phyloP scores from a whole-genome alignment of 306 rosid genomes.

The Castanopsis chinensis region DNA sequence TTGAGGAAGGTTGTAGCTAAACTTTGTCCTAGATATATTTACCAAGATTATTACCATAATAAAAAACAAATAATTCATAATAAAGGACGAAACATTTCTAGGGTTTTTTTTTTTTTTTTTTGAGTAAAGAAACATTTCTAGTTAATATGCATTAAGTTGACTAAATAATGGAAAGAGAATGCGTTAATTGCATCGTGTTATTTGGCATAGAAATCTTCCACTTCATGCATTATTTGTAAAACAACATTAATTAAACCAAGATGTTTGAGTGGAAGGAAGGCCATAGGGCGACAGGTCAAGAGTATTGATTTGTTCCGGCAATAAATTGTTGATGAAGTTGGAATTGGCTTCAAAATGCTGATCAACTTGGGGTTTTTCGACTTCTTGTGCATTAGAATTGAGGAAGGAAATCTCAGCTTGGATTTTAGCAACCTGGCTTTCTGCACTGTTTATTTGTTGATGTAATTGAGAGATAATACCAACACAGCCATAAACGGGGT shows the following conservation, averaged over 20 bases:
- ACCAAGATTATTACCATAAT: no score
- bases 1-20: no score
- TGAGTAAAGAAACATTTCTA: background rate
- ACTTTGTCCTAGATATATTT: no score
- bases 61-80: no score
- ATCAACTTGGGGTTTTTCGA: constrained; percentile 1
- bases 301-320: constrained; percentile 19
- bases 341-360: constrained; percentile 14
- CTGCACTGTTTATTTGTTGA: constrained; percentile 42
- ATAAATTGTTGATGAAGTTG: constrained; percentile 5
- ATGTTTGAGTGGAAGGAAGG: constrained; percentile 18
- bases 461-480: constrained; percentile 51
- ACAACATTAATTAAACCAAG: constrained; percentile 19
- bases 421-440: constrained; percentile 46
- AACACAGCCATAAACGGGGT: constrained; percentile 74
- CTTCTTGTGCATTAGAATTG: constrained; percentile 7
- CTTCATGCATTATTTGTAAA: background rate
- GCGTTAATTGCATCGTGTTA: background rate
- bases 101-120: no score
- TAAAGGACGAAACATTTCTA: background rate
- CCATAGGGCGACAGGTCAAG: constrained; percentile 17
- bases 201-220: background rate
- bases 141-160: background rate
- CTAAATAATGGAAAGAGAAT: background rate
- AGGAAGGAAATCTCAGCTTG: constrained; percentile 46